phyloP scores from a whole-genome alignment of 805 yeast genomes.

The Sugiyamaella chiloensis region DNA sequence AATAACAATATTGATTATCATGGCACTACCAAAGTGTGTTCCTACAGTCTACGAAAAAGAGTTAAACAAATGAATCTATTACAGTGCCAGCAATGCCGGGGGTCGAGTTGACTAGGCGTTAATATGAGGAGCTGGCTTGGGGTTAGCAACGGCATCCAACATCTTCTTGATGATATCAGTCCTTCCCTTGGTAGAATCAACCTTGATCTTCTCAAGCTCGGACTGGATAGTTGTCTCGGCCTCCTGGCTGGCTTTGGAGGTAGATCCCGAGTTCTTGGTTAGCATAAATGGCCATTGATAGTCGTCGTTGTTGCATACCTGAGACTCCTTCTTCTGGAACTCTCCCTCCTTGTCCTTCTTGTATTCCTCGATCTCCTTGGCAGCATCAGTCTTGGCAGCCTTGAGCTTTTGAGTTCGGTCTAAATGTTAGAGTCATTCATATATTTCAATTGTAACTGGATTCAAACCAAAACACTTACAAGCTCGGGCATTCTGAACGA shows the following conservation, averaged over 20 bases:
- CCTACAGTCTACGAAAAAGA: too few relatives aligned
- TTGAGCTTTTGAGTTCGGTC: constrained; percentile 83
- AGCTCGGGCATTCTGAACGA: constrained; percentile 88
- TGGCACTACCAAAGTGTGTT: too few relatives aligned
- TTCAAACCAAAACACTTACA: constrained; percentile 56
- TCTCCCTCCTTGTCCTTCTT: constrained; percentile 80
- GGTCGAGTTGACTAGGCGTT: too few relatives aligned
- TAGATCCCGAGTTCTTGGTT: constrained; percentile 60
- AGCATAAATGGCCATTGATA: constrained; percentile 2
- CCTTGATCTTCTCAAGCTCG: constrained; percentile 68
- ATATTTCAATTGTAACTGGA: neutral
- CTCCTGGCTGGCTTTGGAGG: constrained; percentile 70
- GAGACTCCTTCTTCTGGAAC: constrained; percentile 65
- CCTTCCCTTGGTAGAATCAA: constrained; percentile 61
- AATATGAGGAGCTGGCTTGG: constrained; percentile 78
- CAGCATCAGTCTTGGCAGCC: constrained; percentile 93
- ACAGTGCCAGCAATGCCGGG: constrained; percentile 5
- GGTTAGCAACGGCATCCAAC: constrained; percentile 73
- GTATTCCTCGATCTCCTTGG: constrained; percentile 81
- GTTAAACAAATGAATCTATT: too few relatives aligned
- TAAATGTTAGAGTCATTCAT: constrained; percentile 20
- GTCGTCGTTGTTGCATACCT: constrained; percentile 33
- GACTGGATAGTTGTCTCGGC: constrained; percentile 71
- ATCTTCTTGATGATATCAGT: constrained; percentile 67
- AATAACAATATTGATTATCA: too few relatives aligned